These are phyloP conservation scores for Kalmusia sp. DNA, from an alignment of 2,329 filamentous ascomycete genomes.

Conservation along the genomic window DNA sequence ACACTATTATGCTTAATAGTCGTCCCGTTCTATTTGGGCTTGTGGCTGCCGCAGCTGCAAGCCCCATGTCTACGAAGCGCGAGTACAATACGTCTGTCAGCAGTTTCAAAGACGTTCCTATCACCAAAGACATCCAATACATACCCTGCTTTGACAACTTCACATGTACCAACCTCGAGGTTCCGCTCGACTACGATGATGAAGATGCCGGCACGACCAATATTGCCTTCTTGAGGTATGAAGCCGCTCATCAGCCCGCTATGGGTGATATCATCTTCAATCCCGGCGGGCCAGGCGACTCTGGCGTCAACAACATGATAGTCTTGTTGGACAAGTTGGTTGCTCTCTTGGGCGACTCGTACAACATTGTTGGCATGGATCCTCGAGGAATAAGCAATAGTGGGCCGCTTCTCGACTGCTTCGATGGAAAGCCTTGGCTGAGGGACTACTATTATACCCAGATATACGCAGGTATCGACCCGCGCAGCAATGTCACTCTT, in stretches of 20 bases:
- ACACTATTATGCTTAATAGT: not conserved
- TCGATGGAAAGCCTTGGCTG: conserved; percentile 19
- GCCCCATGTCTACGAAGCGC: not conserved
- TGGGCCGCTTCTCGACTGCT: conserved; percentile 38
- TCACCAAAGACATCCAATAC: conserved; percentile 9
- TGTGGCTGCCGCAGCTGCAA: not conserved
- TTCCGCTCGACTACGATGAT: conserved; percentile 53
- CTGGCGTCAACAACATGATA: conserved; percentile 37
- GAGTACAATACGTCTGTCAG: not conserved
- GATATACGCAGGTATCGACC: not conserved
- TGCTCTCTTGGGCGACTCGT: conserved; percentile 30
- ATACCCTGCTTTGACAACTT: conserved; percentile 52
- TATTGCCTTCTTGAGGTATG: conserved; percentile 49
- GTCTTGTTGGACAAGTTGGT: conserved; percentile 1
- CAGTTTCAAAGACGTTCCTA: conserved; percentile 10
- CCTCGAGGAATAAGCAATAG: conserved; percentile 49
- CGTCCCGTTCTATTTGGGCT: not conserved
- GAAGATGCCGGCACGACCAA: conserved; percentile 33
- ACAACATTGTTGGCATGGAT: conserved; percentile 50
- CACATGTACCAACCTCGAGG: conserved; percentile 57
- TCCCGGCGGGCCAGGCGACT: conserved; percentile 54
- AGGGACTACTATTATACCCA: conserved; percentile 5
- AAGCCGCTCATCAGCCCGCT: conserved; percentile 49
- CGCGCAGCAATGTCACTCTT: not conserved
- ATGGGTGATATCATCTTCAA: conserved; percentile 49